A percentile compares a stretch with the other conserved stretches of the same genome.
These are phyloP conservation scores for Cubamyces sp. DNA, from an alignment of 768 basidiomycete genomes.

Conservation along the genomic window DNA sequence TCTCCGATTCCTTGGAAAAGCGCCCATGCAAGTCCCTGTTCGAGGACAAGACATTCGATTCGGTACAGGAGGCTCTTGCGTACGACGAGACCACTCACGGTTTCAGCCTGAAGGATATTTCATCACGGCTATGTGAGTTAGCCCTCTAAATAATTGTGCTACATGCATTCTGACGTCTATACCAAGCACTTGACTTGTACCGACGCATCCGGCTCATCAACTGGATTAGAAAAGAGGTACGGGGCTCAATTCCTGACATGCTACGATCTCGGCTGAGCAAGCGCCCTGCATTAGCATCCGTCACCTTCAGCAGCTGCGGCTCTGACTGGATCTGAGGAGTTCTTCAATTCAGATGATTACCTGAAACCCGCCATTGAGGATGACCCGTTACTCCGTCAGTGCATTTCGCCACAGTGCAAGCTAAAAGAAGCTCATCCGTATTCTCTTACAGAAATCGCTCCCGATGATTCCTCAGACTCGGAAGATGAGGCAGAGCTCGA, in stretches of 20 bases:
- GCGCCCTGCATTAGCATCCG: constrained; percentile 50
- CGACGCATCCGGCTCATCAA: constrained; percentile 84
- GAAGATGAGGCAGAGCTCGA: constrained; percentile 65
- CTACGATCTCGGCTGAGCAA: constrained; percentile 3
- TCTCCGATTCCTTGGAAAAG: constrained; percentile 62
- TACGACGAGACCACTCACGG: constrained; percentile 64
- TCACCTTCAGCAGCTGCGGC: constrained; percentile 46
- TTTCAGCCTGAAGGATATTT: constrained; percentile 62
- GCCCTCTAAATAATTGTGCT: background rate
- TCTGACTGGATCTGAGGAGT: constrained; percentile 59
- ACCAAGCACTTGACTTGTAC: constrained; percentile 75
- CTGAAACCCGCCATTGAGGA: constrained; percentile 82
- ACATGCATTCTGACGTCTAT: constrained; percentile 2
- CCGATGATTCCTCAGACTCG: constrained; percentile 77
- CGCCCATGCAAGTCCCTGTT: constrained; percentile 74
- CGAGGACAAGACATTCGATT: constrained; percentile 62
- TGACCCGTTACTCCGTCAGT: constrained; percentile 88
- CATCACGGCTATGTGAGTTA: constrained; percentile 57
- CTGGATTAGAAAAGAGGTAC: constrained; percentile 78
- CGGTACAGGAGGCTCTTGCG: constrained; percentile 58
- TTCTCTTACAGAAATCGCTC: constrained; percentile 50
- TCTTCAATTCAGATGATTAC: constrained; percentile 78
- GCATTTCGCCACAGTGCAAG: background rate
- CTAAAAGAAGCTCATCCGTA: background rate
- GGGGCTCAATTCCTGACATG: background rate